Conservation (phyloP, 1,284 basidiomycete genomes). For the Lignosus rhinocerotis region DNA sequence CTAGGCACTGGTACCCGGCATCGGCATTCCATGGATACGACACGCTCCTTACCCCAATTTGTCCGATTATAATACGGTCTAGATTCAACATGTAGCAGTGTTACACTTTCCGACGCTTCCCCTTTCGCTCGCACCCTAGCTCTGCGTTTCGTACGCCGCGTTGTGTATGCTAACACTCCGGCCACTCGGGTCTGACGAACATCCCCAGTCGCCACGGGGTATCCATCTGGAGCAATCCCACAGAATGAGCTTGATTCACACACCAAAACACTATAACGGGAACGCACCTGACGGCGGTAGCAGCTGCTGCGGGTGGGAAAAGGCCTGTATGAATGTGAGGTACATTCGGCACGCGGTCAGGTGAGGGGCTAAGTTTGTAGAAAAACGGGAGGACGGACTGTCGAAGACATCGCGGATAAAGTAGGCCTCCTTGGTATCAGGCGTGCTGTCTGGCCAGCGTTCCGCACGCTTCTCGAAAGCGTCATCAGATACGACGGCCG, state of each 20-base stretch:
- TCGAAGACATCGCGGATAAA: conserved; percentile 95
- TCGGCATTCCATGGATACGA: conserved; percentile 6
- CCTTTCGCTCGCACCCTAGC: conserved; percentile 10
- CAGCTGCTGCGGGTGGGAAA: conserved; percentile 87
- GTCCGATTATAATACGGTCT: conserved; percentile 32
- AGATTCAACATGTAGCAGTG: conserved; percentile 36
- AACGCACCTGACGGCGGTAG: conserved; percentile 86
- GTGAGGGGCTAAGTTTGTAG: conserved; percentile 10
- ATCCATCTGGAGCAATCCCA: conserved; percentile 67
- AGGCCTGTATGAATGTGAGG: conserved; percentile 45
- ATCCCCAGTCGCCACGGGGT: conserved; percentile 96
- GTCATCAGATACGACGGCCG: conserved; percentile 76
- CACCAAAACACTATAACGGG: conserved; percentile 9
- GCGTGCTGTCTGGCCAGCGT: conserved; percentile 82
- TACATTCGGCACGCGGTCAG: not conserved
- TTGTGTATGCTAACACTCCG: conserved; percentile 96
- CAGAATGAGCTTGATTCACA: not conserved
- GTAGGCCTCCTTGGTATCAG: conserved; percentile 98
- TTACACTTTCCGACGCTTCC: conserved; percentile 18
- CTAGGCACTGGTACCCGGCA: not conserved
- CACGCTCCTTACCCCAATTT: conserved; percentile 17
- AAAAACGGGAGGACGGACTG: conserved; percentile 40
- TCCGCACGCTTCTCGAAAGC: conserved; percentile 74
- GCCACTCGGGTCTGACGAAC: conserved; percentile 92
- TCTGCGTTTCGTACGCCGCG: conserved; percentile 68